These are phyloP conservation scores for Populus hybrid DNA, from an alignment of 441 rosid genomes.

Conservation along the genomic window DNA sequence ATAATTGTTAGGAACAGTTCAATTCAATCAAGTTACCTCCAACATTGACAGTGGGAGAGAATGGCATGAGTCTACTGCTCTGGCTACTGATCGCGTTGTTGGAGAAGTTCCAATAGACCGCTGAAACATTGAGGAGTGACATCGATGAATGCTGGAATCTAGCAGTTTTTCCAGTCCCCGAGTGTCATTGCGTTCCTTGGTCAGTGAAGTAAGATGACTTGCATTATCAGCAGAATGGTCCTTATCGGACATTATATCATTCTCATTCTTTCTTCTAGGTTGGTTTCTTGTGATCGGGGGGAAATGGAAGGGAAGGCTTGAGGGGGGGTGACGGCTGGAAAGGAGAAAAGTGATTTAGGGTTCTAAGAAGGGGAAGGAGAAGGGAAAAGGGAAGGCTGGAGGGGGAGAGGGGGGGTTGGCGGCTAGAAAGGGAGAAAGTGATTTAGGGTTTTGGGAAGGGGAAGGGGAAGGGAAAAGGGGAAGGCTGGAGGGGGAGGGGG, in stretches of 20 bases:
- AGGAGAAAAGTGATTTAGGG: too few species aligned
- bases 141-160: constrained; percentile 54
- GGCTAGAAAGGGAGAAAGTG: too few species aligned
- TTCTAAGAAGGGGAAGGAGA: too few species aligned
- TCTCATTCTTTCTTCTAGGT: too few species aligned
- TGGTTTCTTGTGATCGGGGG: too few species aligned
- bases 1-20: background rate
- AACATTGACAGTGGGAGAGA: constrained; percentile 93
- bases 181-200: constrained; percentile 30
- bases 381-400: too few species aligned
- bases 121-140: constrained; percentile 72
- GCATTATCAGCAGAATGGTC: constrained; percentile 28
- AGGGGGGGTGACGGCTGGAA: too few species aligned
- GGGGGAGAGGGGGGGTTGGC: too few species aligned
- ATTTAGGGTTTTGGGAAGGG: too few species aligned
- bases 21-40: constrained; percentile 48
- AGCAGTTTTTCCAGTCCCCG: constrained; percentile 29
- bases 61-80: constrained; percentile 57
- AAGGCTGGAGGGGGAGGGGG: too few species aligned
- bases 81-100: constrained; percentile 31
- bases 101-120: constrained; percentile 47
- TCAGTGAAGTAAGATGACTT: constrained; percentile 22
- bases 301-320: too few species aligned
- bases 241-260: constrained; percentile 13
- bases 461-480: too few species aligned